A percentile compares a stretch with the other conserved stretches of the same genome.
Conservation (phyloP, 1,284 basidiomycete species). For the Heimioporus retisporus region DNA sequence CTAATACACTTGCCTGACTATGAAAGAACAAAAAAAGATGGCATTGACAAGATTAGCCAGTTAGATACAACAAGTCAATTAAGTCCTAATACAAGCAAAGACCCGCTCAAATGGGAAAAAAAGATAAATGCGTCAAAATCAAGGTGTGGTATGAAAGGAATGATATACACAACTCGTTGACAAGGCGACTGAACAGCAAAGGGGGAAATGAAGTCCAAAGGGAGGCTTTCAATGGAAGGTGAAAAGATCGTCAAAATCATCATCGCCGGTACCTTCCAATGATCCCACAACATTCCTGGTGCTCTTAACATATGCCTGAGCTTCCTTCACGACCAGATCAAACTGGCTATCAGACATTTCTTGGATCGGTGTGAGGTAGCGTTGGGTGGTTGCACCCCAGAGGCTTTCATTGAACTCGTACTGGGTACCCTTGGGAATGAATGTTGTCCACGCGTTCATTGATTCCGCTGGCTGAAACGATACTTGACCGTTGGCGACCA, state of each 20-base stretch:
- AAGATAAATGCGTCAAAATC: not conserved
- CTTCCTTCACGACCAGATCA: too few relatives aligned
- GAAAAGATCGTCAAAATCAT: slow-evolving; percentile 5
- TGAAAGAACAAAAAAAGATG: not conserved
- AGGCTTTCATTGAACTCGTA: too few relatives aligned
- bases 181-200: not conserved
- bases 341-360: too few relatives aligned
- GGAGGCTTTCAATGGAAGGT: not conserved
- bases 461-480: not conserved
- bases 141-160: not conserved
- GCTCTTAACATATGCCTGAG: too few relatives aligned
- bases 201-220: not conserved
- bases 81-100: not conserved
- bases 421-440: not conserved
- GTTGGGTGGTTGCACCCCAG: not conserved
- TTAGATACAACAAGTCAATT: slow-evolving; percentile 2
- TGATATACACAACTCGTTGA: not conserved
- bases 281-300: not conserved
- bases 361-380: not conserved
- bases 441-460: not conserved
- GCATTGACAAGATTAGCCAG: slow-evolving; percentile 4
- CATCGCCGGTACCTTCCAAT: not conserved
- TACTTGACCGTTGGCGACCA: too few relatives aligned
- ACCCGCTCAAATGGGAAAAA: not conserved
- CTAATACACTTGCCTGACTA: not conserved